These are phyloP conservation scores for Talaromyces piceae DNA, from an alignment of 2,329 filamentous ascomycete species.

Conservation along the genomic window DNA sequence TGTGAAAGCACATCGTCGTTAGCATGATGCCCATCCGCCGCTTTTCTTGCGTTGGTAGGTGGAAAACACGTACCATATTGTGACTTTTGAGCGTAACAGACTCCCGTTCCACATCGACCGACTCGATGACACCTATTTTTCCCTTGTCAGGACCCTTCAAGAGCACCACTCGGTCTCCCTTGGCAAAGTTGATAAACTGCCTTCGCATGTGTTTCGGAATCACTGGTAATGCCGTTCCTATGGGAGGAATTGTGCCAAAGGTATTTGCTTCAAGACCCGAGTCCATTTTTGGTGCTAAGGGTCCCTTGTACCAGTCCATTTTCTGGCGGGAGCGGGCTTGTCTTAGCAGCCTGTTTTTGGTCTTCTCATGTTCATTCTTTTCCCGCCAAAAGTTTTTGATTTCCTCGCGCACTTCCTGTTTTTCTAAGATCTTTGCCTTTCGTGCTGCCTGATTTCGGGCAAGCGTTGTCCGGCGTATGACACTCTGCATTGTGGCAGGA, in stretches of 20 bases:
- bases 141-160: slow-evolving; percentile 71
- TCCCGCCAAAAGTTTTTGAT: slow-evolving; percentile 23
- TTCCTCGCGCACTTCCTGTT: slow-evolving; percentile 33
- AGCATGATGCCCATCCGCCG: background rate
- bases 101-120: slow-evolving; percentile 49
- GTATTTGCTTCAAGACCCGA: slow-evolving; percentile 50
- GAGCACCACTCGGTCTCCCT: slow-evolving; percentile 75
- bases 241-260: slow-evolving; percentile 50
- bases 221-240: slow-evolving; percentile 29
- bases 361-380: slow-evolving; percentile 25
- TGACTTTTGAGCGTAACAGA: slow-evolving; percentile 55
- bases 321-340: slow-evolving; percentile 51
- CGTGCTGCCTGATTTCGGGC: slow-evolving; percentile 56
- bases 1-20: slow-evolving; percentile 14
- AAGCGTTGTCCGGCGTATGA: slow-evolving; percentile 58
- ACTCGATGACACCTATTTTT: slow-evolving; percentile 66
- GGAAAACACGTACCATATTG: slow-evolving; percentile 48
- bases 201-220: slow-evolving; percentile 33
- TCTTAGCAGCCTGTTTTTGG: slow-evolving; percentile 32
- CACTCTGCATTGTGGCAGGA: slow-evolving; percentile 56
- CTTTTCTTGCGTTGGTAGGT: background rate
- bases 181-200: slow-evolving; percentile 53
- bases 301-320: slow-evolving; percentile 73
- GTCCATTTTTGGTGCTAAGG: slow-evolving; percentile 70
- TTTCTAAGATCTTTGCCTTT: slow-evolving; percentile 38